Conservation (phyloP, 2,329 filamentous ascomycete genomes). For the Fusarium luffae region DNA sequence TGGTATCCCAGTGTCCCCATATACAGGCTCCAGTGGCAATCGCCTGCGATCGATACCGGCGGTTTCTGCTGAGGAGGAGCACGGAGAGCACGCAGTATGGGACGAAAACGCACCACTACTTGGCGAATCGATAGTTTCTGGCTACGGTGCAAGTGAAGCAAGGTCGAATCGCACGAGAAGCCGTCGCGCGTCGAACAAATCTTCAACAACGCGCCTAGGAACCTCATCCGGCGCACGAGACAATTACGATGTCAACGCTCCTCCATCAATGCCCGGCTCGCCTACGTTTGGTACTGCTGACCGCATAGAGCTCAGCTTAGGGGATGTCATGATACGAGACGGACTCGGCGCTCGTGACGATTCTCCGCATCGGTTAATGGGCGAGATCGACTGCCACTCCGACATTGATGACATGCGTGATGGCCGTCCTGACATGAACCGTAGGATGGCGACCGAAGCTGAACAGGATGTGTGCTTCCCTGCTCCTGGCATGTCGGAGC, state of each 20-base stretch:
- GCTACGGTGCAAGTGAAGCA: slow-evolving; percentile 59
- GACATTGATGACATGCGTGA: slow-evolving; percentile 44
- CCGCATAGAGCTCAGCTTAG: slow-evolving; percentile 67
- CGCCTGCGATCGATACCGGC: slow-evolving; percentile 52
- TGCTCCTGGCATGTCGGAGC: slow-evolving; percentile 75
- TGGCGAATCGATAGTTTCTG: slow-evolving; percentile 50
- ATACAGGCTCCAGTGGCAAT: slow-evolving; percentile 45
- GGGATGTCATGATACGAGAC: slow-evolving; percentile 77
- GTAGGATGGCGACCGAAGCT: slow-evolving; percentile 70
- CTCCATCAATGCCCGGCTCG: slow-evolving; percentile 73
- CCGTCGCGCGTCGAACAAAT: slow-evolving; percentile 62
- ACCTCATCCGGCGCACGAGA: slow-evolving; percentile 53
- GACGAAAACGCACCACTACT: slow-evolving; percentile 68
- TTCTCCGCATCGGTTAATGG: slow-evolving; percentile 46
- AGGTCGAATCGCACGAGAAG: slow-evolving; percentile 52
- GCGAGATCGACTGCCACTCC: slow-evolving; percentile 50
- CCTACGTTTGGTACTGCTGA: slow-evolving; percentile 63
- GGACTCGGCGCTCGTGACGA: slow-evolving; percentile 60
- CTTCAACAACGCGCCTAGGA: slow-evolving; percentile 59
- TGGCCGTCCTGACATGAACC: slow-evolving; percentile 45
- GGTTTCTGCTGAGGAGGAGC: slow-evolving; percentile 59
- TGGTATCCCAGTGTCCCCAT: slow-evolving; percentile 49
- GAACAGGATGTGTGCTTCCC: slow-evolving; percentile 96
- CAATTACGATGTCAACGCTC: slow-evolving; percentile 73
- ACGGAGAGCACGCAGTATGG: slow-evolving; percentile 53